Percentiles rank a stretch among this genome's conserved stretches.
Conservation (phyloP, 176 grass and related monocot genomes). For the Canna indica region DNA sequence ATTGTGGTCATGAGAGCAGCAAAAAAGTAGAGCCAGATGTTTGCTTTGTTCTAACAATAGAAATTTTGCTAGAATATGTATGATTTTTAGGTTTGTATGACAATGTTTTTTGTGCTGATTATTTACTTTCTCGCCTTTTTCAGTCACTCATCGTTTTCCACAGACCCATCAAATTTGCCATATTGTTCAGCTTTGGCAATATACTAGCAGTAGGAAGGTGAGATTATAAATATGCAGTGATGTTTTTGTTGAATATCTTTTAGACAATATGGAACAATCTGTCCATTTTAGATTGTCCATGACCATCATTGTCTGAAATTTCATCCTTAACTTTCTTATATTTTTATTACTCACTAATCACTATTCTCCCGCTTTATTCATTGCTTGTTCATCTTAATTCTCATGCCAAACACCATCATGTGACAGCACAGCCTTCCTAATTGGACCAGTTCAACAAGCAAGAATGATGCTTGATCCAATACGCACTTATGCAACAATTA, state of each 20-base stretch:
- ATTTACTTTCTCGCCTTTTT: constrained; percentile 22
- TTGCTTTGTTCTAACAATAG: neutral
- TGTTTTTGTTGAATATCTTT: constrained; percentile 4
- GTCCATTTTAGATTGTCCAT: neutral
- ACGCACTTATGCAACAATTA: constrained; percentile 52
- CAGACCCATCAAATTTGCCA: constrained; percentile 73
- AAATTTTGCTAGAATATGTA: neutral
- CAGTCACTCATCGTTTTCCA: constrained; percentile 67
- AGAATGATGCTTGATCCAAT: constrained; percentile 92
- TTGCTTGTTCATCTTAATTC: constrained; percentile 18
- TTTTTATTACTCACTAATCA: neutral
- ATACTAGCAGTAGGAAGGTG: constrained; percentile 85
- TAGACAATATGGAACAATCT: neutral
- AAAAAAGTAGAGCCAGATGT: neutral
- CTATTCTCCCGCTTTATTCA: no score
- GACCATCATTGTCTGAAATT: neutral
- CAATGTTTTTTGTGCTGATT: neutral
- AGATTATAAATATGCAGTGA: constrained; percentile 13
- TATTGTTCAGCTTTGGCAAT: constrained; percentile 88
- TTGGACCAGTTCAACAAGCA: constrained; percentile 53
- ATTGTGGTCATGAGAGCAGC: neutral
- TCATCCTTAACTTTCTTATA: neutral
- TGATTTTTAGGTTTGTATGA: neutral
- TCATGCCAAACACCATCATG: constrained; percentile 29
- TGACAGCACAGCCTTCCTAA: constrained; percentile 85